Evolutionary conservation across 2,329 filamentous ascomycete species (phyloP), one percentile per base, ranked within the genome.

Genomic region (Cladosporium sphaerospermum): DNA sequence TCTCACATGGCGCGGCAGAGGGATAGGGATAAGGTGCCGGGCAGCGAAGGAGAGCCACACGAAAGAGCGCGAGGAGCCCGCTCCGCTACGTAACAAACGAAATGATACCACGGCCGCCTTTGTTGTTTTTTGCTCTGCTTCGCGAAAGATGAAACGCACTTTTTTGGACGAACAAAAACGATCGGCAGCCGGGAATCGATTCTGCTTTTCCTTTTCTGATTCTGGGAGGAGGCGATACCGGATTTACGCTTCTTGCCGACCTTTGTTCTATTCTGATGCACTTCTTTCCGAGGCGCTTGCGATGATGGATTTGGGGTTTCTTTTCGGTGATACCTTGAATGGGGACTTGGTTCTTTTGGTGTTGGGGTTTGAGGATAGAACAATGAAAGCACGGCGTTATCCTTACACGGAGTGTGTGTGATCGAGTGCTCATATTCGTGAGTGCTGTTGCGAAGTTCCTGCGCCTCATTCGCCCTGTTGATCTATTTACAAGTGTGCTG

Each of bases 51-150:
- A 28, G 23, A 28, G 23, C 23, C 23, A 28, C 23, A 28, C 23
- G 23, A 28, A 28, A 28, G 23, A 28, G 23, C 23, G 23, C 23
- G 23, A 28, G 23, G 23, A 28, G 23, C 23, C 23, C 23, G 23
- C 23, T 11, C n/a, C 36, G 37, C 47, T 50, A 42, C 47, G 28
- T 50, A 50, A 39, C 47, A 42, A 10, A 42, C 39, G 42, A 31
- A 31, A 50, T 36, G 47, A 50, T 43, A 50, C 31, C 46, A 50
- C 47, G 47, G 39, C 47, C 47, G 39, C n/a, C 41, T 16, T 51
- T 37, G 36, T 16, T 44, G 11, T 28, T 28, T 28, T 28, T 28
- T 28, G 23, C 23, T 28, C 34, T 13, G n/a, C 34, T 13, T 37
- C n/a, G 34, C 34, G 10, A 11, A 14, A 37, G 34, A 37, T 37